Evolutionary conservation across 1,284 basidiomycete genomes (phyloP).

Genomic region (Cronartium quercuum): DNA sequence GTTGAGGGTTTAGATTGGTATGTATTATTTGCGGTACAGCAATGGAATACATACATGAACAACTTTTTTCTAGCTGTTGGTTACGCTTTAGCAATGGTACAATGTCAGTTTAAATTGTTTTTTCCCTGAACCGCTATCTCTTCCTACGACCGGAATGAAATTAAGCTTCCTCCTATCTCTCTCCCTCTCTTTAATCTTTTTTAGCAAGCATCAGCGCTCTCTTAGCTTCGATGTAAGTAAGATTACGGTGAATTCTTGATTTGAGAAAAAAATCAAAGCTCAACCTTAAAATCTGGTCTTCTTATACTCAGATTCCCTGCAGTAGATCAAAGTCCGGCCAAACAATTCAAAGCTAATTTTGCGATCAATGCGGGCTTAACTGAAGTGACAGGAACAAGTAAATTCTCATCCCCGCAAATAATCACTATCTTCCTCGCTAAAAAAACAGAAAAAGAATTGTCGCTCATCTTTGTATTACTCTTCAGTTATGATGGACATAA

Average conservation of each 20-base stretch:
- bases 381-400: conserved; percentile 33
- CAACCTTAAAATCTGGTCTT: too few species aligned
- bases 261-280: neutral
- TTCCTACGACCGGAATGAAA: neutral
- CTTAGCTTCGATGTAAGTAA: conserved; percentile 31
- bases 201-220: conserved; percentile 24
- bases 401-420: too few species aligned
- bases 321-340: conserved; percentile 5
- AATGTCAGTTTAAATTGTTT: neutral
- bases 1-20: conserved; percentile 20
- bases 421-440: too few species aligned
- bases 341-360: conserved; percentile 14
- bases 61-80: conserved; percentile 18
- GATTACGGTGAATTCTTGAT: neutral
- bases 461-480: neutral
- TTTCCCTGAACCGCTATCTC: neutral
- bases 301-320: conserved; percentile 33
- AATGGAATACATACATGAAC: conserved; percentile 34
- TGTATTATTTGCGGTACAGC: conserved; percentile 28
- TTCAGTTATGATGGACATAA: conserved; percentile 24
- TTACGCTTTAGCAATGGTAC: conserved; percentile 21
- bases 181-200: neutral
- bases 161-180: neutral
- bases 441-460: too few species aligned
- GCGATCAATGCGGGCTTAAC: conserved; percentile 17